Evolutionary conservation across 1,284 basidiomycete genomes (phyloP).

Genomic region (Singerocomus inundabilis): DNA sequence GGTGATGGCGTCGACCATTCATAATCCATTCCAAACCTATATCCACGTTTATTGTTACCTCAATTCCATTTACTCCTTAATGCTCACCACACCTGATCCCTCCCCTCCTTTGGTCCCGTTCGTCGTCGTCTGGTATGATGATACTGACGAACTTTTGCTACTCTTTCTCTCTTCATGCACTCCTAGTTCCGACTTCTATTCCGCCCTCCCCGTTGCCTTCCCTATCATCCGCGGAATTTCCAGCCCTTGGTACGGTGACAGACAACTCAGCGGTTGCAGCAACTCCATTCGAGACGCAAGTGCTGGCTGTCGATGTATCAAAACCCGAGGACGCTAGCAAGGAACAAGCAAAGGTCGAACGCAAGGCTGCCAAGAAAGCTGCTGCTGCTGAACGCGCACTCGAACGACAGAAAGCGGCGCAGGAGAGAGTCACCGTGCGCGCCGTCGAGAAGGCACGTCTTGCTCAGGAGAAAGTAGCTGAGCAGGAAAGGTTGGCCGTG

Average conservation of each 20-base stretch:
- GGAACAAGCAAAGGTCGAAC: conserved; percentile 52
- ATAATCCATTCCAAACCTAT: conserved; percentile 14
- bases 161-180: conserved; percentile 31
- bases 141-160: conserved; percentile 49
- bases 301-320: conserved; percentile 32
- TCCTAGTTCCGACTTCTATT: conserved; percentile 42
- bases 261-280: conserved; percentile 23
- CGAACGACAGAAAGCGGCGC: conserved; percentile 50
- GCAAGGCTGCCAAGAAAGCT: conserved; percentile 60
- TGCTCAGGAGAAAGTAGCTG: conserved; percentile 41
- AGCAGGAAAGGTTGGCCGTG: conserved; percentile 41
- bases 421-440: conserved; percentile 52
- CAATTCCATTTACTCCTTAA: conserved; percentile 1
- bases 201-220: conserved; percentile 50
- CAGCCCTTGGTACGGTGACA: conserved; percentile 44
- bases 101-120: conserved; percentile 30
- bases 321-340: conserved; percentile 36
- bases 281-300: conserved; percentile 30
- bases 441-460: conserved; percentile 48
- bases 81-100: conserved; percentile 15
- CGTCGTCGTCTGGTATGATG: conserved; percentile 41
- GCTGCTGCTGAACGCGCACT: conserved; percentile 58
- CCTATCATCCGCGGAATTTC: conserved; percentile 72
- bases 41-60: conserved; percentile 3
- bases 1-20: conserved; percentile 25